Evolutionary conservation across 192 early-diverging fungal genomes (phyloP).

Genomic region (Piromyces finnis): DNA sequence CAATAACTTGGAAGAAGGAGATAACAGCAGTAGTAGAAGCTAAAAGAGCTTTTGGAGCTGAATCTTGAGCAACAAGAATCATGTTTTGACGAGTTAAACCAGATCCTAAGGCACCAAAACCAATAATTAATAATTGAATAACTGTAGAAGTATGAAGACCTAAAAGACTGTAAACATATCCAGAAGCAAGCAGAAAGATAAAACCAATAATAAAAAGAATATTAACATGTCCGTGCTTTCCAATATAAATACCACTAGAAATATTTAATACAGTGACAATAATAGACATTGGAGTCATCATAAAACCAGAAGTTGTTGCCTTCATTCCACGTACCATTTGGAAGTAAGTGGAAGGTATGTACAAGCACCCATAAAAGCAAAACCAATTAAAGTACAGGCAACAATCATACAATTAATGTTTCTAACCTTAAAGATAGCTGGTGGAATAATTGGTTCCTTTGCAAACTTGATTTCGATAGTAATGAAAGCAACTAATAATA

Average conservation of each 20-base stretch:
- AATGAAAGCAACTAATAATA: neutral
- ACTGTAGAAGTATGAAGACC: neutral
- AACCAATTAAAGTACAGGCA: neutral
- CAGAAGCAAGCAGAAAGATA: neutral
- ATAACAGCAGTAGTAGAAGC: neutral
- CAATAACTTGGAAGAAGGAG: neutral
- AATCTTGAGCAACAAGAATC: neutral
- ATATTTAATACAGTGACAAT: neutral
- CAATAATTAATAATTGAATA: neutral
- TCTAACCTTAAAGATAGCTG: constrained; percentile 37
- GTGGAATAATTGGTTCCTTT: constrained; percentile 12
- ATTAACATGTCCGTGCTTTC: neutral
- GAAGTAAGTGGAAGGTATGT: neutral
- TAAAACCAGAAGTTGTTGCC: neutral
- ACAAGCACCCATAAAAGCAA: neutral
- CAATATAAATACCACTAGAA: neutral
- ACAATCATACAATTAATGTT: neutral
- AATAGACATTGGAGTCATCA: neutral
- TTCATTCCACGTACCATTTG: neutral
- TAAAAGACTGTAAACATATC: neutral
- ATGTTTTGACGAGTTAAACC: neutral
- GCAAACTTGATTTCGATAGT: neutral
- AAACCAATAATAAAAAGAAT: neutral
- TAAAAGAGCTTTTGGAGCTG: neutral
- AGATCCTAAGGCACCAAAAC: neutral